Conservation (phyloP, 225 moss, liverwort and hornwort genomes). For the Climacium dendroides region DNA sequence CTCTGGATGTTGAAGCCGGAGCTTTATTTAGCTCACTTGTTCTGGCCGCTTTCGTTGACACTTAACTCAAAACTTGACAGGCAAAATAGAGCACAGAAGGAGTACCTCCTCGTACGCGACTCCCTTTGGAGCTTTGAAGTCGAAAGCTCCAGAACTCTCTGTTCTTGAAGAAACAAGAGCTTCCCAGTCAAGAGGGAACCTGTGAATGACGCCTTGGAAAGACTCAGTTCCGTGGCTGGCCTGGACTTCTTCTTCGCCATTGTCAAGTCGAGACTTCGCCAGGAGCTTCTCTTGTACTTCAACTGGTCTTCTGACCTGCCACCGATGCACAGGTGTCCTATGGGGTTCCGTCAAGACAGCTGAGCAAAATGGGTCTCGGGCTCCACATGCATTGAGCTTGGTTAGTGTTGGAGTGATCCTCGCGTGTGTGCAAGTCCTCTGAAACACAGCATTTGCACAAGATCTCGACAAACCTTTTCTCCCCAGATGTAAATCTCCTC, state of each 20-base stretch:
- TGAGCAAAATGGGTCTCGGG: neutral
- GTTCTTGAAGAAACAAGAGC: neutral
- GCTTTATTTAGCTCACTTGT: neutral
- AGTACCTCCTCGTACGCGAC: neutral
- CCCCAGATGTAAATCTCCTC: neutral
- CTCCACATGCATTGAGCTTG: slow-evolving; percentile 3
- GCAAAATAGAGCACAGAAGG: neutral
- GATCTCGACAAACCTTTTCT: neutral
- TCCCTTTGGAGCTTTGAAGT: neutral
- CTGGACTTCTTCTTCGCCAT: neutral
- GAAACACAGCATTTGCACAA: neutral
- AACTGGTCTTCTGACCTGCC: neutral
- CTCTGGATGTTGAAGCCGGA: neutral
- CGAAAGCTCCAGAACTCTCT: neutral
- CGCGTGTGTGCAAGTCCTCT: neutral
- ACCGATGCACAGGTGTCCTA: neutral
- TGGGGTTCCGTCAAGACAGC: neutral
- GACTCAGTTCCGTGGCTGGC: neutral
- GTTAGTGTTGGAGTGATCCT: neutral
- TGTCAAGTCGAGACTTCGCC: neutral
- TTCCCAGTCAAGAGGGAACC: neutral
- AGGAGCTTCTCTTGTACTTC: neutral
- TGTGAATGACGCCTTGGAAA: neutral
- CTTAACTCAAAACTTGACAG: neutral
- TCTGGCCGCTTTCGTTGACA: neutral